Evolutionary conservation across 768 basidiomycete species (phyloP), one percentile per base, ranked within the genome.

Genomic region (Cyathus striatus): DNA sequence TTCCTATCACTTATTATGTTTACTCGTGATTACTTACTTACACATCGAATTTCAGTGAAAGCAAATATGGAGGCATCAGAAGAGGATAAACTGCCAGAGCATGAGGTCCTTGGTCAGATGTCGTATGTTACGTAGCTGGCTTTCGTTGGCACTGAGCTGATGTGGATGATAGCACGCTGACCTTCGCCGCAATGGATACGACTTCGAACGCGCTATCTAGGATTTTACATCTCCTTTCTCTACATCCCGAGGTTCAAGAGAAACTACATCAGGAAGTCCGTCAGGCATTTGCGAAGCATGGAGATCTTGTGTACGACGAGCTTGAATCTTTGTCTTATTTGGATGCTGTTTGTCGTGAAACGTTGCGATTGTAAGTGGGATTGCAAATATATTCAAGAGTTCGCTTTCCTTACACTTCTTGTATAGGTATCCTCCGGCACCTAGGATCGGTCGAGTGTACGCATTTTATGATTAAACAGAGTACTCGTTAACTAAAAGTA

Each of bases 21-120:
- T 24, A 14, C 3, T 22, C n/a, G n/a, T n/a, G n/a, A n/a, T n/a
- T n/a, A n/a, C n/a, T 22, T 18, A 7, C 27, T 18, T 18, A n/a
- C 10, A 23, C 22, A 33, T 36, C 22, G n/a, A 23, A 16, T 20
- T 35, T 23, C 21, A 75, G 73, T 75, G 47, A 61, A 60, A 45
- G 69, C 62, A 6, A 74, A 73, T 46, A 54, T 62, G 41, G 50
- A 58, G 13, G 61, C 62, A 3, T 48, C 48, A 12, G 60, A 62
- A 23, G 54, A 54, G 18, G 65, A 66, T 34, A 50, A 49, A 5
- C 39, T 70, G 13, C 48, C 56, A 24, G 61, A 66, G n/a, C 57
- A 62, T 21, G 70, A 73, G 47, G 43, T 76, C 1, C 46, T 69
- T 6, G 73, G 56, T 0, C 72, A 74, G 43, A 51, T 64, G 18